A percentile compares a stretch with the other conserved stretches of the same genome.
phyloP scores from a whole-genome alignment of 2,329 filamentous ascomycete genomes.

The Phoma sp. region DNA sequence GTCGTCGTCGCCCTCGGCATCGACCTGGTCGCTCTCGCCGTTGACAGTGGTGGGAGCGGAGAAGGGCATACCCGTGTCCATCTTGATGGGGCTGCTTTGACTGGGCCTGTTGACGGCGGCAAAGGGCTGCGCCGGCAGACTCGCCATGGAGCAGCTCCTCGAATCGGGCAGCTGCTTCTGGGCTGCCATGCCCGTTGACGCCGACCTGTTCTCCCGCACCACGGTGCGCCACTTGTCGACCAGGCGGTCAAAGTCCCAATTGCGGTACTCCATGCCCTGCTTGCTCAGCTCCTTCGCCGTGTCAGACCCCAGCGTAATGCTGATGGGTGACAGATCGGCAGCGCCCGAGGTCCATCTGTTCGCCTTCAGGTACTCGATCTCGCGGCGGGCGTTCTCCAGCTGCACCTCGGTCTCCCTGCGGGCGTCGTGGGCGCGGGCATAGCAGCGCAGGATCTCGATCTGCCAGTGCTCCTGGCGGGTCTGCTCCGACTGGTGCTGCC shows the following conservation, averaged over 20 bases:
- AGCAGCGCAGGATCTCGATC: constrained; percentile 54
- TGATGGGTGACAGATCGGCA: constrained; percentile 41
- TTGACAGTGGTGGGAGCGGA: constrained; percentile 43
- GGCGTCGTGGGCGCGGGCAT: constrained; percentile 49
- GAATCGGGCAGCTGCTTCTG: constrained; percentile 44
- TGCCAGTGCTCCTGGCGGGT: constrained; percentile 54
- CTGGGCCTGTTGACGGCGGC: constrained; percentile 21
- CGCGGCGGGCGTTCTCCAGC: constrained; percentile 49
- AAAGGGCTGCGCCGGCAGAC: constrained; percentile 34
- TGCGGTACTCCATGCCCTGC: constrained; percentile 45
- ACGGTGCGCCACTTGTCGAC: constrained; percentile 49
- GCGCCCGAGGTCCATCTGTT: constrained; percentile 35
- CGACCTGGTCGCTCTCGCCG: constrained; percentile 47
- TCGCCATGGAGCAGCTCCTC: constrained; percentile 40
- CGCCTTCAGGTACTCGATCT: constrained; percentile 50
- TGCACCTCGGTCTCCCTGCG: constrained; percentile 46
- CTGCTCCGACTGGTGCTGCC: constrained; percentile 67
- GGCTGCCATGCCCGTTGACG: constrained; percentile 38
- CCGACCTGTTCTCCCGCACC: constrained; percentile 41
- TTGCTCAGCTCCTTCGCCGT: constrained; percentile 49
- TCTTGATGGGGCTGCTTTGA: constrained; percentile 29
- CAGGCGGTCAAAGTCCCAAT: constrained; percentile 50
- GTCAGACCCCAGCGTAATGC: constrained; percentile 44
- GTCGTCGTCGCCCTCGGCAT: constrained; percentile 43
- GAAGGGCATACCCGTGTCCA: constrained; percentile 32